Base-by-base conservation (phyloP, 495 filamentous ascomycete genomes). In the Penicillium ucsense region DNA sequence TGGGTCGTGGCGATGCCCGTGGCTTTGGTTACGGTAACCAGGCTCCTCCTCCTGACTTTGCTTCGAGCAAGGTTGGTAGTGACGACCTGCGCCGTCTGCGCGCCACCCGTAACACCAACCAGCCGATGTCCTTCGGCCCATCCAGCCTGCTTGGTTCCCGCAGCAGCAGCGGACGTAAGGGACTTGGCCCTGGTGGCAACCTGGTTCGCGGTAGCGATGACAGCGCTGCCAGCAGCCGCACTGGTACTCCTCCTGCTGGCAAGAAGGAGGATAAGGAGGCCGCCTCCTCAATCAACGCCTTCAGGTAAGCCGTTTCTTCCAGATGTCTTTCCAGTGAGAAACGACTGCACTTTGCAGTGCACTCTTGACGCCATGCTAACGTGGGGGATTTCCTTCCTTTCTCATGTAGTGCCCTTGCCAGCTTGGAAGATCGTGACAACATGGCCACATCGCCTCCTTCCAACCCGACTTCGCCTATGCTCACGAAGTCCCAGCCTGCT, bases 11-110 rank as follows among this genome's bases (percentile, higher is more conserved):
- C 50, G 90, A 96, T 67, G 81, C 83, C 39, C 81, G 94, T 41
- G 82, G 82, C 52, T 91, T 87, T 72, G 67, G 78, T 48, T 80
- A 77, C 55, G 73, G 70, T 50, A 74, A 76, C 52, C 81, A 82
- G 63, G 72, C 75, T 49, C 81, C 81, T 53, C 81, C 81, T 2
- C 77, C 78, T 5, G 84, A 88, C 56, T 85, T 80, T 55, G 72
- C 78, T 31, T 79, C 78, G 52, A 94, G 87, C 69, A 84, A 83
- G 50, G 83, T 98, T 51, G 86, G 84, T 41, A 86, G 85, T 65
- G 89, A 95, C 50, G 92, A 98, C 60, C 81, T 98, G 12, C 79
- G 85, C 40, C 85, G 83, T 61, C 77, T 98, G 30, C 73, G 83
- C 61, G 74, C 78, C 30, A 79, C 78, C 51, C 73, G 78, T 48